These are phyloP conservation scores for Parvularia atlantis DNA, from an alignment of 78 protist genomes.

Conservation along the genomic window DNA sequence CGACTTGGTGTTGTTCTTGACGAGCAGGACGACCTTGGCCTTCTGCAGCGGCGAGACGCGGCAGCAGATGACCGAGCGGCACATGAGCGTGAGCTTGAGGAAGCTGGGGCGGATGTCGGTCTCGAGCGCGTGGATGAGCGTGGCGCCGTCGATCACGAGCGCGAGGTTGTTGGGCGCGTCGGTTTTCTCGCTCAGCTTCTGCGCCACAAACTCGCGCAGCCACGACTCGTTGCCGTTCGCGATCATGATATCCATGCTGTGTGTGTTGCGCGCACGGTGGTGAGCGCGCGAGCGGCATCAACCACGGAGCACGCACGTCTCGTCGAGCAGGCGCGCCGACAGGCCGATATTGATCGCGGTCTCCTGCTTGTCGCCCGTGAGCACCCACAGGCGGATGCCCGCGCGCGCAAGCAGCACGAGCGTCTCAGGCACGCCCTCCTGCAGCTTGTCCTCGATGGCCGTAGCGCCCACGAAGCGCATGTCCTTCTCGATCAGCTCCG, in stretches of 20 bases:
- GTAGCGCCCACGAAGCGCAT: conserved; percentile 56
- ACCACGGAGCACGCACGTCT: too few relatives aligned
- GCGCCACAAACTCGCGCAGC: conserved; percentile 18
- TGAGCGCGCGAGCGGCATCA: too few relatives aligned
- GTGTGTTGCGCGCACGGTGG: too few relatives aligned
- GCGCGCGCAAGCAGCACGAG: conserved; percentile 34
- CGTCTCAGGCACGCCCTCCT: conserved; percentile 67
- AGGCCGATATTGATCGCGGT: conserved; percentile 76
- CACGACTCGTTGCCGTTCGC: conserved; percentile 28
- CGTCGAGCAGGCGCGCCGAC: conserved; percentile 42
- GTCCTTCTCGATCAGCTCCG: conserved; percentile 44
- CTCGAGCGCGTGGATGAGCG: conserved; percentile 5
- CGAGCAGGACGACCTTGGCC: conserved; percentile 60
- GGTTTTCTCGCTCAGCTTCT: not conserved
- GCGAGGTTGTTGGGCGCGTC: not conserved
- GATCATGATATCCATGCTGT: conserved; percentile 30
- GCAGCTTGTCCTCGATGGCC: conserved; percentile 78
- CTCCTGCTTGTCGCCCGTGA: conserved; percentile 80
- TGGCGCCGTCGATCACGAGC: conserved; percentile 18
- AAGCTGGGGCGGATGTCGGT: not conserved
- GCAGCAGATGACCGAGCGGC: conserved; percentile 66
- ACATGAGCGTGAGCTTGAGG: not conserved
- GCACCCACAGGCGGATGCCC: conserved; percentile 75
- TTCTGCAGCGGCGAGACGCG: conserved; percentile 86
- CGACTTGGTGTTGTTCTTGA: conserved; percentile 10